phyloP scores from a whole-genome alignment of 163 green algal species.

The Trebouxia gelatinosa region DNA sequence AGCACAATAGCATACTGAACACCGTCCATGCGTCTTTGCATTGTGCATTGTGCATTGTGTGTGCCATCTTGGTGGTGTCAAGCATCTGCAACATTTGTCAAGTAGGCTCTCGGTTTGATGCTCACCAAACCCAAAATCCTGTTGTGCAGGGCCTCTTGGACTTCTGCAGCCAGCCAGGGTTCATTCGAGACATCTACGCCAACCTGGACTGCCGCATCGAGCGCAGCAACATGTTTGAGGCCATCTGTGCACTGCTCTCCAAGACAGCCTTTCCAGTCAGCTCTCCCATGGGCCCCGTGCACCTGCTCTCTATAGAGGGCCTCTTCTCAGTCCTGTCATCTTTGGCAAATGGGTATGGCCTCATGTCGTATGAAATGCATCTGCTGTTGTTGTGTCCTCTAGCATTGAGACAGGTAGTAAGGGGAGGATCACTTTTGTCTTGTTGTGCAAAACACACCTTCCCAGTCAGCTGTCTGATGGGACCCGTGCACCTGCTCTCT shows the following conservation, averaged over 20 bases:
- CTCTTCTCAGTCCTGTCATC: slow-evolving; percentile 81
- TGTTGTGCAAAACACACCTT: slow-evolving; percentile 87
- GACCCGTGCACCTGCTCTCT: slow-evolving; percentile 76
- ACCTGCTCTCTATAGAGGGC: slow-evolving; percentile 87
- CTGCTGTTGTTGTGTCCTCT: too few species aligned
- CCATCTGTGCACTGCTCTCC: slow-evolving; percentile 75
- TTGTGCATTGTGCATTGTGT: too few species aligned
- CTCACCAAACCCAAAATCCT: too few species aligned
- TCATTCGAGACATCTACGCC: slow-evolving; percentile 78
- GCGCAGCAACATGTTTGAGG: slow-evolving; percentile 82
- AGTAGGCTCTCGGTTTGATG: too few species aligned
- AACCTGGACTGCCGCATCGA: slow-evolving; percentile 91
- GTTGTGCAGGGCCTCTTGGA: slow-evolving; percentile 79
- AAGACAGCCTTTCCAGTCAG: slow-evolving; percentile 86
- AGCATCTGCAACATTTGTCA: too few species aligned
- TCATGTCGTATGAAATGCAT: too few species aligned
- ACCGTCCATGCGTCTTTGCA: too few species aligned
- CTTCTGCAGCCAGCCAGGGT: slow-evolving; percentile 80
- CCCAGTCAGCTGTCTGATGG: slow-evolving; percentile 73
- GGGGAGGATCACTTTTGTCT: slow-evolving; percentile 75
- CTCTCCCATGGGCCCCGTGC: slow-evolving; percentile 63
- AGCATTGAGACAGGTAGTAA: slow-evolving; percentile 81
- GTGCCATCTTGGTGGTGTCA: too few species aligned
- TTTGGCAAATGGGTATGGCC: slow-evolving; percentile 51
- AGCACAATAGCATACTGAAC: too few species aligned